Percentiles rank a stretch among this genome's conserved stretches.
phyloP scores from a whole-genome alignment of 2,329 filamentous ascomycete species.

The Monosporascus ibericus region DNA sequence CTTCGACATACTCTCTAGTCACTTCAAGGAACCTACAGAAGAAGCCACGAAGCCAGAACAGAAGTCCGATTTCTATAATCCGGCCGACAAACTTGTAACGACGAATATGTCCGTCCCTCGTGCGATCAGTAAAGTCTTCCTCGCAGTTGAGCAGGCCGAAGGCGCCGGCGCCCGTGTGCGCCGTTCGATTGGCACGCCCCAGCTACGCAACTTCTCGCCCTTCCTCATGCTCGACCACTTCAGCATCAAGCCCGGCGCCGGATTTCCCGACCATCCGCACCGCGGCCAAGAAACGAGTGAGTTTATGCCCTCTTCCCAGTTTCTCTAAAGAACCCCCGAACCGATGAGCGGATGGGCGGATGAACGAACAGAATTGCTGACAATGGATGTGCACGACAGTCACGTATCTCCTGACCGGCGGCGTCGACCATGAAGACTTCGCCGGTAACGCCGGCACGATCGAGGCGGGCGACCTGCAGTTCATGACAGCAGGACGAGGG shows the following conservation, averaged over 20 bases:
- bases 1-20: conserved; percentile 14
- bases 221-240: conserved; percentile 98
- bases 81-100: conserved; percentile 23
- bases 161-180: conserved; percentile 83
- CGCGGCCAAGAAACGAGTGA: conserved; percentile 66
- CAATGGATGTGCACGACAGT: conserved; percentile 39
- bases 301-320: background rate
- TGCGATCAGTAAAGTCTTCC: conserved; percentile 75
- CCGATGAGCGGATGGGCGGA: background rate
- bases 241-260: conserved; percentile 68
- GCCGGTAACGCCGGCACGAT: conserved; percentile 63
- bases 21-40: conserved; percentile 9
- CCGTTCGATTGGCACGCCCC: conserved; percentile 77
- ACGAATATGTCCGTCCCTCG: conserved; percentile 62
- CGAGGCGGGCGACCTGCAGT: conserved; percentile 82
- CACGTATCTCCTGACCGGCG: conserved; percentile 82
- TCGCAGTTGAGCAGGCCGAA: conserved; percentile 80
- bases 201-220: conserved; percentile 79
- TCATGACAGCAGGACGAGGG: conserved; percentile 91
- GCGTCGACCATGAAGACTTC: conserved; percentile 29
- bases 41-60: conserved; percentile 2
- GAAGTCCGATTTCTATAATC: conserved; percentile 20
- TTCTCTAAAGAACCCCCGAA: background rate
- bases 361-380: conserved; percentile 29
- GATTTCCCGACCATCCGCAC: conserved; percentile 83